Evolutionary conservation across 208 protist genomes (phyloP).

Genomic region (Acanthamoeba triangularis): DNA sequence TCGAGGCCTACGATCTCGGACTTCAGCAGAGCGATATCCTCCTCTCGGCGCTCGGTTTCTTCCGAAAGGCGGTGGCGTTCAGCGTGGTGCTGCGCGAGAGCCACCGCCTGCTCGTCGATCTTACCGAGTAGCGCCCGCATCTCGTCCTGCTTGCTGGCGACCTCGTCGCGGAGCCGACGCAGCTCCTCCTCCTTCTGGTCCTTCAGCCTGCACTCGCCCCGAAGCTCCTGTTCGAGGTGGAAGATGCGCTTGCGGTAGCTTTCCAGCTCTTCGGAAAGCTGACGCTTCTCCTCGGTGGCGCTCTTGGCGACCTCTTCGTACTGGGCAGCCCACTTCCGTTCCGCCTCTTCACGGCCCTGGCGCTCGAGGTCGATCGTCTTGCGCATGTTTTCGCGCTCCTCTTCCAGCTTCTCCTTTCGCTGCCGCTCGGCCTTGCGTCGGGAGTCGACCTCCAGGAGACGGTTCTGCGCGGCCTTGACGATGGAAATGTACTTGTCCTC

Average conservation of each 20-base stretch:
- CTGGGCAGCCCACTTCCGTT: background rate
- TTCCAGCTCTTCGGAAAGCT: slow-evolving; percentile 4
- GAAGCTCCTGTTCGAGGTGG: slow-evolving; percentile 16
- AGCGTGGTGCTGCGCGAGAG: background rate
- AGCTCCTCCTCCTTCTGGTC: slow-evolving; percentile 24
- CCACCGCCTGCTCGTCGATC: background rate
- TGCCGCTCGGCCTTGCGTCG: slow-evolving; percentile 23
- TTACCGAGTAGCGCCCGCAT: background rate
- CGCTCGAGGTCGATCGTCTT: slow-evolving; percentile 47
- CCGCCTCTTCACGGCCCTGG: slow-evolving; percentile 12
- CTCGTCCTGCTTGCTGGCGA: background rate
- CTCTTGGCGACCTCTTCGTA: background rate
- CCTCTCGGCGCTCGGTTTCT: background rate
- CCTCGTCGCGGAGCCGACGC: background rate
- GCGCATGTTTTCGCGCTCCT: slow-evolving; percentile 42
- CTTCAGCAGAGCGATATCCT: background rate
- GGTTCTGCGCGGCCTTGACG: background rate
- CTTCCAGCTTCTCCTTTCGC: slow-evolving; percentile 28
- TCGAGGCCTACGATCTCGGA: background rate
- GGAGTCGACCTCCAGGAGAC: background rate
- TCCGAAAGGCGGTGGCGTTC: background rate
- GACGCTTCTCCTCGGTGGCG: slow-evolving; percentile 5
- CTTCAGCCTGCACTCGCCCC: slow-evolving; percentile 4
- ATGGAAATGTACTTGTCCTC: slow-evolving; percentile 55
- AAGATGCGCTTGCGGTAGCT: slow-evolving; percentile 64